Base-by-base conservation (phyloP, 768 basidiomycete species). In the Serendipita sp. region DNA sequence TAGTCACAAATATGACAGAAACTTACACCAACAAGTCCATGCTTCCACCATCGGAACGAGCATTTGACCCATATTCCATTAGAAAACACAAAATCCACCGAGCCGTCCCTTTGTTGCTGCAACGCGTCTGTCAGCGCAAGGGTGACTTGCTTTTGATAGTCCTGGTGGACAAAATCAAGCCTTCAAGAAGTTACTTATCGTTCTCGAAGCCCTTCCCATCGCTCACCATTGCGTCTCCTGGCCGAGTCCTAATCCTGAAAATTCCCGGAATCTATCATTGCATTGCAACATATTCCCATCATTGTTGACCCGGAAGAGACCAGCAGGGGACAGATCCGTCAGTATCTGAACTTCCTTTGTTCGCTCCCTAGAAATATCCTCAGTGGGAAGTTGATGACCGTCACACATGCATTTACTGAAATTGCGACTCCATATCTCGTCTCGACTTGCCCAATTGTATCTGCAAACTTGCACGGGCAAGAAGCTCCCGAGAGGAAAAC, bases 401-500 rank as follows among this genome's bases (percentile, higher is more conserved):
- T 9, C 3, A 61, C 0, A n/a, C n/a, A 61, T 2, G 16, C 17
- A 33, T 26, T 58, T 17, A 44, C 62, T 34, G 28, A 3, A 20
- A 45, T 2, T 58, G 38, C 28, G 61, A 62, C 58, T 67, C 66
- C 50, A 67, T 56, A 42, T 69, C 69, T 3, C 56, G 43, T 61
- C 64, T 66, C 11, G 70, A 69, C 60, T 76, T 76, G 17, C 75
- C 75, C 5, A 76, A 66, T 42, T 75, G 74, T 62, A 75, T 69
- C 48, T 75, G 75, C 14, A 76, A 68, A 58, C 75, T 71, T 3
- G 70, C 72, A 17, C 75, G 69, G 4, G 75, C 75, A 34, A 76
- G 62, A 9, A 76, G 65, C 62, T 75, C 75, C 50, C 71, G 69
- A 1, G 72, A 68, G 42, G 70, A 71, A 69, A 75, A 76, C 1